Evolutionary conservation across 495 filamentous ascomycete species (phyloP), one percentile per base, ranked within the genome.

Genomic region (Penicillium longicatenatum): DNA sequence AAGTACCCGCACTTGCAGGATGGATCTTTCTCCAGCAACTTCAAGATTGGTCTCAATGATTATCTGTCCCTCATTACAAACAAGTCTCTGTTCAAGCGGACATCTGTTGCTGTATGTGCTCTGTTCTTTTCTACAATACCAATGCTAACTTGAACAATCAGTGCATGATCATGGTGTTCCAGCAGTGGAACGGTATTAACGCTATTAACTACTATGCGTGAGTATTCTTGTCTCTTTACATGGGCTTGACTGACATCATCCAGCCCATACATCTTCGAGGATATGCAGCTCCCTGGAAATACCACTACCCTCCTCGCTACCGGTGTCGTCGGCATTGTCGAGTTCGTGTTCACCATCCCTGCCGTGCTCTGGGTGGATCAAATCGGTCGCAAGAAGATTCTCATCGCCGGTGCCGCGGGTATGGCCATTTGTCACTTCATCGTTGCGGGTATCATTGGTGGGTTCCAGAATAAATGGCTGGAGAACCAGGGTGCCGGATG

Each of bases 321-420:
- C 2, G 86, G 88, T 19, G 79, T 91, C n/a, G 87, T 87, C 58
- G 90, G 89, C 62, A 88, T 89, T 19, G 70, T 90, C 14, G 87
- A 90, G 66, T 90, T 91, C 70, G 74, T 90, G 61, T 87, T 87
- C 66, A 89, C 87, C 4, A 76, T 83, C 12, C 74, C 87, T 39
- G 86, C 84, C 51, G 89, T 87, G 63, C 80, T 90, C 64, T 89
- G 85, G 75, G 86, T 92, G 61, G 89, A 93, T 63, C 82, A 82
- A 54, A 84, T 84, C 29, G 89, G 89, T 26, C 87, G 89, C 16
- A 82, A 89, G 57, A 82, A 86, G n/a, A 79, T 92, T n/a, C 79
- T 95, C 21, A 83, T 92, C 46, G 84, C 76, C 9, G 89, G 91
- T 43, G 88, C 86, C 8, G 66, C 89, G 41, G 85, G 83, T 35